phyloP scores from a whole-genome alignment of 2,329 filamentous ascomycete genomes.

The Incumbomyces delicatus region DNA sequence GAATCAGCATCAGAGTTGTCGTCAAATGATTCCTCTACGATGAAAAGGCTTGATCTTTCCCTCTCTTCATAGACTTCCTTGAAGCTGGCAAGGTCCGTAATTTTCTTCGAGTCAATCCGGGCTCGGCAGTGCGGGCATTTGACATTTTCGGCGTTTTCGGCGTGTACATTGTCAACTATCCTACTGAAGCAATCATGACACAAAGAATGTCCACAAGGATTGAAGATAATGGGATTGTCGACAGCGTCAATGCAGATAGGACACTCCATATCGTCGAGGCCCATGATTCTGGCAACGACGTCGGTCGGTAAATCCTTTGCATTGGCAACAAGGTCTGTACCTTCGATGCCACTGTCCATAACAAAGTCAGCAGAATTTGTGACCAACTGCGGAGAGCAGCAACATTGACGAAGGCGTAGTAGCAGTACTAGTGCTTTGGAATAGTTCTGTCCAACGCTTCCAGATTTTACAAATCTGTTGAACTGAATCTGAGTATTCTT shows the following conservation, averaged over 20 bases:
- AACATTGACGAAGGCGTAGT: conserved; percentile 69
- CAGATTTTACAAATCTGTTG: conserved; percentile 61
- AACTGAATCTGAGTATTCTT: conserved; percentile 57
- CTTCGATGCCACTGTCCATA: conserved; percentile 37
- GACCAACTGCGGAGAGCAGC: conserved; percentile 66
- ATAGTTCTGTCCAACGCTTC: conserved; percentile 63
- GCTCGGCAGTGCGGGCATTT: conserved; percentile 72
- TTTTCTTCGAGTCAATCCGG: conserved; percentile 53
- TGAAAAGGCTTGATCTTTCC: conserved; percentile 3
- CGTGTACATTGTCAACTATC: conserved; percentile 52
- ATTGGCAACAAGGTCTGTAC: conserved; percentile 47
- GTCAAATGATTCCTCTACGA: conserved; percentile 26
- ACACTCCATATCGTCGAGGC: conserved; percentile 58
- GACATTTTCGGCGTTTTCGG: conserved; percentile 50
- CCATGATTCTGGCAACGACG: conserved; percentile 58
- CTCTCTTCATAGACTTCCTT: conserved; percentile 54
- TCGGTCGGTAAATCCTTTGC: conserved; percentile 50
- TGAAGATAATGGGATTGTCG: conserved; percentile 64
- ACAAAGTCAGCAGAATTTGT: conserved; percentile 46
- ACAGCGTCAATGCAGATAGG: conserved; percentile 72
- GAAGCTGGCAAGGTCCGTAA: conserved; percentile 67
- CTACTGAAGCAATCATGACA: conserved; percentile 68
- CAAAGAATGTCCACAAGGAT: conserved; percentile 73
- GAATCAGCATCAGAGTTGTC: conserved; percentile 23
- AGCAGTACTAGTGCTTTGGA: conserved; percentile 71